phyloP scores from a whole-genome alignment of 1,139 yeast genomes.

The Wickerhamiella infanticola region DNA sequence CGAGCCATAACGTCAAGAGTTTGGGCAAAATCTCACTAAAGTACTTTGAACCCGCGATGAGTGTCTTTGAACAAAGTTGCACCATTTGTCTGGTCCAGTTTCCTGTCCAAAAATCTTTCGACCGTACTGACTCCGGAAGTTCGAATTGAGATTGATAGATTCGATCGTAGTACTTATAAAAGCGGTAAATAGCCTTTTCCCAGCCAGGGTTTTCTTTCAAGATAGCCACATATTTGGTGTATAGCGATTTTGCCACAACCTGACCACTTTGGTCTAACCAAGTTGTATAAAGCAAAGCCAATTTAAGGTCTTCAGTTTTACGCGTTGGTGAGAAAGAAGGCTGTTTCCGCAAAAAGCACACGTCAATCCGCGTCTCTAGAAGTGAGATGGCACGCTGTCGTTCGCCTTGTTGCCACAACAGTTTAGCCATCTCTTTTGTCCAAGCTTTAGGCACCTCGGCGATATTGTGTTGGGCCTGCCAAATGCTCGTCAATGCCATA shows the following conservation, averaged over 20 bases:
- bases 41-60: conserved; percentile 52
- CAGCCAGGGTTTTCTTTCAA: conserved; percentile 42
- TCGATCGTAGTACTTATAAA: conserved; percentile 70
- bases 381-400: conserved; percentile 71
- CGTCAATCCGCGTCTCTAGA: conserved; percentile 32
- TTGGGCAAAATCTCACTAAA: conserved; percentile 82
- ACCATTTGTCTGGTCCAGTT: conserved; percentile 53
- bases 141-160: conserved; percentile 46
- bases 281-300: conserved; percentile 62
- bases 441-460: conserved; percentile 30
- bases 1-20: conserved; percentile 81
- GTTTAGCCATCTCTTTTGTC: conserved; percentile 39
- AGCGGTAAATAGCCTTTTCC: conserved; percentile 68
- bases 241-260: conserved; percentile 59
- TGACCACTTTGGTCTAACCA: conserved; percentile 88
- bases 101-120: conserved; percentile 32
- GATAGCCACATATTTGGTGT: conserved; percentile 51
- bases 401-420: conserved; percentile 84
- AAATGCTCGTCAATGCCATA: conserved; percentile 55
- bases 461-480: conserved; percentile 48
- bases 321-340: conserved; percentile 2
- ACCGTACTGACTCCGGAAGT: conserved; percentile 25
- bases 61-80: conserved; percentile 47
- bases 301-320: conserved; percentile 28
- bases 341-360: conserved; percentile 13